These are phyloP conservation scores for Plasmodium knowlesi DNA, from an alignment of 169 alveolate genomes.

Conservation along the genomic window DNA sequence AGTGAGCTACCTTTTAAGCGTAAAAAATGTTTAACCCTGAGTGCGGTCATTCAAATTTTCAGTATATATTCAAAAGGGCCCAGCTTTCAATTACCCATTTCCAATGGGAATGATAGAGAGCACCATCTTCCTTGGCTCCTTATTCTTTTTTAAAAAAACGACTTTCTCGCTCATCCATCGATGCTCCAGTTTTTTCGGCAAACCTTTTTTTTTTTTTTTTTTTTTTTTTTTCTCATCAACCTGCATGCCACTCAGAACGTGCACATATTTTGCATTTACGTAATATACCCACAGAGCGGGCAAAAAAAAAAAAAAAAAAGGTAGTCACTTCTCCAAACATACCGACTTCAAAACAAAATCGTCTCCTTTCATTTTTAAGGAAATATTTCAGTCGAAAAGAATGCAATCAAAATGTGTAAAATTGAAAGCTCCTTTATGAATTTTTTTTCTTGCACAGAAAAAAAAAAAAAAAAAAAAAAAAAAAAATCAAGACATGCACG, in stretches of 20 bases:
- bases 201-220: not conserved
- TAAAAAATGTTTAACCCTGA: not conserved
- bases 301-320: no score
- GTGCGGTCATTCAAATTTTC: not conserved
- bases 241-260: not conserved
- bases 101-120: not conserved
- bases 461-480: not conserved
- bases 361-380: not conserved
- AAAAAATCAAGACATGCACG: slow-evolving; percentile 2
- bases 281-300: not conserved
- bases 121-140: not conserved
- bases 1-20: not conserved
- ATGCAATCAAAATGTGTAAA: not conserved
- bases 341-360: not conserved
- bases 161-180: not conserved
- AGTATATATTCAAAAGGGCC: not conserved
- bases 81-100: not conserved
- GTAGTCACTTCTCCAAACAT: no score
- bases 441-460: not conserved
- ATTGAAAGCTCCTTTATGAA: not conserved
- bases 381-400: not conserved
- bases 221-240: not conserved
- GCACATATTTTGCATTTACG: not conserved
- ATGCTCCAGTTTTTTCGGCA: not conserved
- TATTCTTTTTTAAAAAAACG: not conserved